phyloP scores from a whole-genome alignment of 2,329 filamentous ascomycete species.

The Colletotrichum kahawae region DNA sequence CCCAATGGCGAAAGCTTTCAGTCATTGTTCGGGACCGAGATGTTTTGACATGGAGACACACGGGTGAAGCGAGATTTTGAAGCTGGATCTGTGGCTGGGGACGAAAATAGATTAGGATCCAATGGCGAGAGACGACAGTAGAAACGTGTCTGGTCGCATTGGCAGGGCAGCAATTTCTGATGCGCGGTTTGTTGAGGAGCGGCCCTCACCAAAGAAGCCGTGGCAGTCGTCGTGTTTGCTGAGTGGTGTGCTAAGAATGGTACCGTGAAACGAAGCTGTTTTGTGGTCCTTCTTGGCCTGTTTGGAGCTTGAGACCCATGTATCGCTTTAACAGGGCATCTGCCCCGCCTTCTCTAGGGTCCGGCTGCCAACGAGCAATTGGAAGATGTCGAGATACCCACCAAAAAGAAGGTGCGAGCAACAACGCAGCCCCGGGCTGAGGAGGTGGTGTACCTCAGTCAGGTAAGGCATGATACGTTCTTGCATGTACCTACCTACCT shows the following conservation, averaged over 20 bases:
- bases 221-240: background rate
- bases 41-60: background rate
- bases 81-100: background rate
- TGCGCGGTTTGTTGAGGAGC: constrained; percentile 19
- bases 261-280: constrained; percentile 13
- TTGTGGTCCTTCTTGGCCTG: background rate
- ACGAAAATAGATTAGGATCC: constrained; percentile 1
- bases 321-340: constrained; percentile 16
- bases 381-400: constrained; percentile 9
- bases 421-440: background rate
- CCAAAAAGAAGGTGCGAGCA: constrained; percentile 17
- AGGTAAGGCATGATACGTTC: background rate
- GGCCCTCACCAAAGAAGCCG: constrained; percentile 15
- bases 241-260: constrained; percentile 6
- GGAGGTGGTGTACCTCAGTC: background rate
- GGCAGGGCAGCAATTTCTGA: constrained; percentile 9
- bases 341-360: constrained; percentile 1
- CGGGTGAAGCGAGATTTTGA: background rate
- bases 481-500: background rate
- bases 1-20: background rate
- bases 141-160: constrained; percentile 15
- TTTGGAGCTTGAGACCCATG: background rate
- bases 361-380: background rate
- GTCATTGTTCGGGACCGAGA: background rate
- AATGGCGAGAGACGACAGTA: constrained; percentile 7